These are phyloP conservation scores for Decorospora gaudefroyi DNA, from an alignment of 2,329 filamentous ascomycete species.

Conservation along the genomic window DNA sequence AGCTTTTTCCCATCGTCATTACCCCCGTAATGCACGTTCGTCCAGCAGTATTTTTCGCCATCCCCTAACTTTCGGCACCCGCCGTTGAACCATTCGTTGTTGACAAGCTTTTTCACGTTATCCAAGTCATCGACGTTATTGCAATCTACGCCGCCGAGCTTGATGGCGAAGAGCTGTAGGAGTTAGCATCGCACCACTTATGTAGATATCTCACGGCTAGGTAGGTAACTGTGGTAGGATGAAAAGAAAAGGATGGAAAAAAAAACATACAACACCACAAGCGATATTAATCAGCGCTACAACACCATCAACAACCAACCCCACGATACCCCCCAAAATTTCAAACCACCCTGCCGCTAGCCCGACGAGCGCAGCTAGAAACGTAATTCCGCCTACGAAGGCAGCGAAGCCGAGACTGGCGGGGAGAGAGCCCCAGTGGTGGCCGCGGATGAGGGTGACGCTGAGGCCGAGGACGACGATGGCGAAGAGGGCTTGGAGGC, in stretches of 20 bases:
- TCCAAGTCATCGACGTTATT: not conserved
- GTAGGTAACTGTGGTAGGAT: too few species aligned
- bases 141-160: constrained; percentile 24
- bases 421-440: constrained; percentile 5
- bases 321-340: constrained; percentile 2
- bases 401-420: constrained; percentile 5
- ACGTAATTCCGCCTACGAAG: constrained; percentile 3
- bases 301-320: not conserved
- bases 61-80: constrained; percentile 6
- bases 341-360: constrained; percentile 1
- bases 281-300: constrained; percentile 6
- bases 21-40: too few species aligned
- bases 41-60: too few species aligned
- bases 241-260: too few species aligned
- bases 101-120: constrained; percentile 2
- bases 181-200: too few species aligned
- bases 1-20: too few species aligned
- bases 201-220: too few species aligned
- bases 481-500: constrained; percentile 9
- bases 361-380: constrained; percentile 3
- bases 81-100: constrained; percentile 27
- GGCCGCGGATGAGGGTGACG: constrained; percentile 3
- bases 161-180: constrained; percentile 26
- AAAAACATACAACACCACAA: constrained; percentile 7
- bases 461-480: constrained; percentile 8